phyloP scores from a whole-genome alignment of 1,284 basidiomycete genomes.

The Rhodotorula sp. region DNA sequence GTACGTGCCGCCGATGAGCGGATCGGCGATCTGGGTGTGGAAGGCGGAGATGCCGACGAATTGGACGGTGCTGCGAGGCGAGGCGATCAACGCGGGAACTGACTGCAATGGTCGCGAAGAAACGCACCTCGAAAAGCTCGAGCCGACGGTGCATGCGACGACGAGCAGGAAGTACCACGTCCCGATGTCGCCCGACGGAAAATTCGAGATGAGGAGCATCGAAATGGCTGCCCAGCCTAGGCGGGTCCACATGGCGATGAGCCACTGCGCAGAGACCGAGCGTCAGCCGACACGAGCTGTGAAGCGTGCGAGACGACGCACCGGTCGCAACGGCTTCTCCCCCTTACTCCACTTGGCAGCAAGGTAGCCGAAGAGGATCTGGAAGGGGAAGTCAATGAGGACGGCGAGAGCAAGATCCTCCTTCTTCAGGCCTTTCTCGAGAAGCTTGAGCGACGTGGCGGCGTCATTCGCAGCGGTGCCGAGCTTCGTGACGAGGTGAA shows the following conservation, averaged over 20 bases:
- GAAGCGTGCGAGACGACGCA: conserved; percentile 22
- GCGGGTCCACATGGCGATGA: conserved; percentile 86
- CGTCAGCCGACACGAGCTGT: not conserved
- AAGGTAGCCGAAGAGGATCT: conserved; percentile 93
- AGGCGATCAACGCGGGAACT: not conserved
- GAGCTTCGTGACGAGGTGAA: conserved; percentile 91
- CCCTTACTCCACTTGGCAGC: conserved; percentile 75
- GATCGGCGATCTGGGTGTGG: conserved; percentile 95
- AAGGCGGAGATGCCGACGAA: conserved; percentile 98
- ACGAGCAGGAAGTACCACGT: conserved; percentile 79
- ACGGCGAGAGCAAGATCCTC: conserved; percentile 95
- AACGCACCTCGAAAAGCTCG: conserved; percentile 77
- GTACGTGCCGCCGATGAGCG: conserved; percentile 94
- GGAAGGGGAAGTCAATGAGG: conserved; percentile 96
- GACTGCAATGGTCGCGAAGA: not conserved
- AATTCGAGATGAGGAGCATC: conserved; percentile 76
- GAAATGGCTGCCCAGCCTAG: conserved; percentile 65
- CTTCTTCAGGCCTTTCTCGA: conserved; percentile 92
- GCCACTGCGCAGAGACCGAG: conserved; percentile 72
- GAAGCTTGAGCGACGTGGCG: conserved; percentile 86
- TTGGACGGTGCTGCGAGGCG: conserved; percentile 76
- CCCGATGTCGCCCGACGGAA: conserved; percentile 66
- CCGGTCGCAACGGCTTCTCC: conserved; percentile 49
- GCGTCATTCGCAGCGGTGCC: conserved; percentile 96
- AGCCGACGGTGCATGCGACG: conserved; percentile 72